Percentiles rank a stretch among this genome's conserved stretches.
Conservation (phyloP, 176 grass and related monocot species). For the Triticum turgidum region DNA sequence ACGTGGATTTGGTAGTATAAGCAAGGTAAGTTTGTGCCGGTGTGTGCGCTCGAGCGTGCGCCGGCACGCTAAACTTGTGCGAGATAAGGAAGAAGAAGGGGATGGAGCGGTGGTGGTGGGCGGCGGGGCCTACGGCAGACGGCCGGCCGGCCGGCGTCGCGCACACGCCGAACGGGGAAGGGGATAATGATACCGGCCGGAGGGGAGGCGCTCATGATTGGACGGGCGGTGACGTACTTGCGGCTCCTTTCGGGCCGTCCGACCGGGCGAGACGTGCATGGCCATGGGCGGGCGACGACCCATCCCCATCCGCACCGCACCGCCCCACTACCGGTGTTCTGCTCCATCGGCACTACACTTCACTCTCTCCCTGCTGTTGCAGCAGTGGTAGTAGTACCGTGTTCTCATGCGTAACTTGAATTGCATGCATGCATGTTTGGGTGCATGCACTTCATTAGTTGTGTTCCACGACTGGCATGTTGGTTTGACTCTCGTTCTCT, state of each 20-base stretch:
- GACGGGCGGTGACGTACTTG: background rate
- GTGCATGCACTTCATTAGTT: background rate
- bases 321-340: conserved; percentile 30
- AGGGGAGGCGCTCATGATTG: conserved; percentile 30
- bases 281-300: conserved; percentile 10
- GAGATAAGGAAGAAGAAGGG: background rate
- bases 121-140: conserved; percentile 29
- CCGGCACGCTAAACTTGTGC: conserved; percentile 1
- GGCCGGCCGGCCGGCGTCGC: background rate
- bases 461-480: background rate
- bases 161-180: background rate
- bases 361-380: background rate
- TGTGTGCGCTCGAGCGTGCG: background rate
- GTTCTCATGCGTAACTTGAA: background rate
- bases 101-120: conserved; percentile 19
- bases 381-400: too few relatives aligned
- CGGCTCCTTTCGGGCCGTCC: conserved; percentile 25
- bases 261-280: background rate
- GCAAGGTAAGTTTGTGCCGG: background rate
- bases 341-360: background rate
- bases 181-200: conserved; percentile 6
- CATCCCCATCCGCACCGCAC: conserved; percentile 42
- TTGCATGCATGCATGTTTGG: background rate
- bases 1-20: background rate
- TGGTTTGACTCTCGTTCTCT: background rate